Conservation (phyloP, 2,329 filamentous ascomycete genomes). For the Aspergillus tanneri region DNA sequence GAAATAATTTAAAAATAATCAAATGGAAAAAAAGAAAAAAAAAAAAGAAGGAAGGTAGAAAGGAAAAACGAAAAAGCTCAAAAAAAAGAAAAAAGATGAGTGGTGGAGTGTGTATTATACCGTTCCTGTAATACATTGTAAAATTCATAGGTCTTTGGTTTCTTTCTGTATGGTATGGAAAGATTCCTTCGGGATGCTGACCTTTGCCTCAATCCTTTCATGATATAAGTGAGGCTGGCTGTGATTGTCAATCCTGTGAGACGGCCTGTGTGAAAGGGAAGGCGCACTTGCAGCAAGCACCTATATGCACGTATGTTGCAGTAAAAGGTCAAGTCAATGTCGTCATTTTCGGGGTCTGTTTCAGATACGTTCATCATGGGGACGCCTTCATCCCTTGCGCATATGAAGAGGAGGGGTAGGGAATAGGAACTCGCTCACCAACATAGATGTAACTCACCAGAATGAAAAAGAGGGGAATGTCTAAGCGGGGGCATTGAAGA, state of each 20-base stretch:
- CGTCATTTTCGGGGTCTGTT: too few relatives aligned
- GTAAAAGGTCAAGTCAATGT: too few relatives aligned
- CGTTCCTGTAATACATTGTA: slow-evolving; percentile 12
- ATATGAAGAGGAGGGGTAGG: too few relatives aligned
- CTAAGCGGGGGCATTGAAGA: neutral
- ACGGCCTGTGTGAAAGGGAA: slow-evolving; percentile 5
- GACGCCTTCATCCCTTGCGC: too few relatives aligned
- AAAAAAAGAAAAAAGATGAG: neutral
- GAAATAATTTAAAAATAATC: slow-evolving; percentile 1
- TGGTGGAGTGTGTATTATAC: slow-evolving; percentile 14
- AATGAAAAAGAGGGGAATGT: neutral
- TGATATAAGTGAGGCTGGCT: slow-evolving; percentile 15
- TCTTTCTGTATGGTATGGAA: slow-evolving; percentile 15
- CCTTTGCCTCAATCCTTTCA: neutral
- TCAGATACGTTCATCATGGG: too few relatives aligned
- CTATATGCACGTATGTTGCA: neutral
- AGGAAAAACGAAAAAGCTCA: neutral
- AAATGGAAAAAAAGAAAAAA: neutral
- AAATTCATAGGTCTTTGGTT: neutral
- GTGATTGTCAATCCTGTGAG: slow-evolving; percentile 8
- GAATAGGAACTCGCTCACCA: too few relatives aligned
- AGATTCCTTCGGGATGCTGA: slow-evolving; percentile 1
- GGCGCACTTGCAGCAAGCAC: slow-evolving; percentile 7
- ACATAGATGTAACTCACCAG: neutral
- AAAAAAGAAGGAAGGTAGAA: slow-evolving; percentile 5